Evolutionary conservation across 2,329 filamentous ascomycete species (phyloP).

Genomic region (Trichoderma sp.): DNA sequence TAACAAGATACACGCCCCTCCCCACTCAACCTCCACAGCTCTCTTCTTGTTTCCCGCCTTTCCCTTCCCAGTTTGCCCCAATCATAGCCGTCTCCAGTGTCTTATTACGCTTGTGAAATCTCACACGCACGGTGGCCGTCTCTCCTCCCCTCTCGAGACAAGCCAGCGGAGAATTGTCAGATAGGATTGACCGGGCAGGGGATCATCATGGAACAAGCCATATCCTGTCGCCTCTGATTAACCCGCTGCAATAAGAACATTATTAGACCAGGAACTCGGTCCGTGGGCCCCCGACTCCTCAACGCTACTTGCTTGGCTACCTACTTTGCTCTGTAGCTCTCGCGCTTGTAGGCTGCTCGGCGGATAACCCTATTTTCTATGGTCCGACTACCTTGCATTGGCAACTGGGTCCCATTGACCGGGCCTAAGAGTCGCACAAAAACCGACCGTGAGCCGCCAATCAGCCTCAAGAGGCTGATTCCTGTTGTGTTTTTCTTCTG

Average conservation of each 20-base stretch:
- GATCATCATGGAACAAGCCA: conserved; percentile 33
- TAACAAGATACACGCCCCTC: conserved; percentile 25
- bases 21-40: conserved; percentile 20
- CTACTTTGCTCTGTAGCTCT: conserved; percentile 1
- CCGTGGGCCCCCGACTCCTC: conserved; percentile 29
- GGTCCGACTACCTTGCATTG: conserved; percentile 46
- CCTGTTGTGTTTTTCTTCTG: conserved; percentile 27
- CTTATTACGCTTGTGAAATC: conserved; percentile 29
- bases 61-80: conserved; percentile 22
- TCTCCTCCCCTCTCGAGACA: conserved; percentile 28
- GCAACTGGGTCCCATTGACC: conserved; percentile 35
- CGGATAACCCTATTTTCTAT: conserved; percentile 36
- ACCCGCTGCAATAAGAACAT: conserved; percentile 33
- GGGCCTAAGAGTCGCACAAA: conserved; percentile 49
- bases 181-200: conserved; percentile 29
- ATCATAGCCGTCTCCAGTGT: conserved; percentile 27
- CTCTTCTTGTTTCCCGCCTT: conserved; percentile 21
- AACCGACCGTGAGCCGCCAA: conserved; percentile 44
- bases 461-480: conserved; percentile 33
- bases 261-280: conserved; percentile 33
- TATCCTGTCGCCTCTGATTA: conserved; percentile 25
- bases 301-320: conserved; percentile 1
- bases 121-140: conserved; percentile 22
- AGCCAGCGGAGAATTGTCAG: conserved; percentile 37
- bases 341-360: conserved; percentile 25